These are phyloP conservation scores for Fusarium protoensiforme DNA, from an alignment of 2,329 filamentous ascomycete genomes.

Conservation along the genomic window DNA sequence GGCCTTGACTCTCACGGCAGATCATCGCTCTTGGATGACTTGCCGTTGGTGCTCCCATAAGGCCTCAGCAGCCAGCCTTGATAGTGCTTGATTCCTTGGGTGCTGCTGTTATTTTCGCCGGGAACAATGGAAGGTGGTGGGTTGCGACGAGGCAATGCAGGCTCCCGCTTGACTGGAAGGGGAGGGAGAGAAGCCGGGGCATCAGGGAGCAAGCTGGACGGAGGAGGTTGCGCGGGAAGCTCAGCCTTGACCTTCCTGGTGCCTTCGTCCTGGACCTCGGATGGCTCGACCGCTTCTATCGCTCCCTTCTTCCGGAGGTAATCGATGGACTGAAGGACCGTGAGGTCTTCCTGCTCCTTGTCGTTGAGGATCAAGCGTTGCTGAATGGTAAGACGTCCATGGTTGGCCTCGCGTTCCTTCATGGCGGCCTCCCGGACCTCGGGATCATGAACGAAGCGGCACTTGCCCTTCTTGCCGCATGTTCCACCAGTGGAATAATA, in stretches of 20 bases:
- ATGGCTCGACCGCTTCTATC: constrained; percentile 48
- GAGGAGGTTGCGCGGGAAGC: constrained; percentile 29
- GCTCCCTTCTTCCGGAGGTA: constrained; percentile 71
- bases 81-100: constrained; percentile 48
- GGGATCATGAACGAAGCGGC: constrained; percentile 76
- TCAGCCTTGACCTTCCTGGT: constrained; percentile 28
- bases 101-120: constrained; percentile 46
- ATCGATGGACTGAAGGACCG: constrained; percentile 73
- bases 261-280: constrained; percentile 22
- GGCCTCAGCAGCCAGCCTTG: constrained; percentile 53
- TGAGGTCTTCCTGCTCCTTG: constrained; percentile 74
- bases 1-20: constrained; percentile 41
- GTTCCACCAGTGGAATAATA: constrained; percentile 76
- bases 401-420: constrained; percentile 72
- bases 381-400: constrained; percentile 73
- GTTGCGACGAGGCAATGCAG: constrained; percentile 47
- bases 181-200: constrained; percentile 52
- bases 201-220: constrained; percentile 51
- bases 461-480: constrained; percentile 80
- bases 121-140: constrained; percentile 45
- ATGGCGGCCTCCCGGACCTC: constrained; percentile 72
- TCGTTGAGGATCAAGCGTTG: constrained; percentile 75
- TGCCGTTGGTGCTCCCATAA: constrained; percentile 48
- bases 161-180: constrained; percentile 48
- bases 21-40: constrained; percentile 47